A percentile compares a stretch with the other conserved stretches of the same genome.
phyloP scores from a whole-genome alignment of 139 green algal genomes.

The Closterium sp. region DNA sequence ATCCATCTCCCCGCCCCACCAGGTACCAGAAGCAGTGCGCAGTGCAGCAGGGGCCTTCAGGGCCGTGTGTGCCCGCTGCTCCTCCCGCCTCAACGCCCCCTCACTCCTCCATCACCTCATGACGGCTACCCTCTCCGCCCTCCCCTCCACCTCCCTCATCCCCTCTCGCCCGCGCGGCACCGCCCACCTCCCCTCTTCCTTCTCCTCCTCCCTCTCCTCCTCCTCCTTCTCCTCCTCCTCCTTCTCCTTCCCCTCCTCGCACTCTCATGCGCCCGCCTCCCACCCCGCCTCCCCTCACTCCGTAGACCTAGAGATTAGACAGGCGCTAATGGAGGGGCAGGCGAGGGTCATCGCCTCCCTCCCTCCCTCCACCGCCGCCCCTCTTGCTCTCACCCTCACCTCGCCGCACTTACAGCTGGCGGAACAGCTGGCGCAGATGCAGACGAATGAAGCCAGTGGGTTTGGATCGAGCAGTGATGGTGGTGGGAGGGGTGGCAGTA shows the following conservation, averaged over 20 bases:
- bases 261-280: too few relatives aligned
- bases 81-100: constrained; percentile 7
- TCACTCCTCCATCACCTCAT: constrained; percentile 28
- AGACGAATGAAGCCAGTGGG: too few relatives aligned
- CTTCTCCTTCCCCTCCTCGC: too few relatives aligned
- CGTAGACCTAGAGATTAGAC: constrained; percentile 48
- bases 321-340: constrained; percentile 64
- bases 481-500: too few relatives aligned
- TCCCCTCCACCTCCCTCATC: too few relatives aligned
- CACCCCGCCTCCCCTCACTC: neutral
- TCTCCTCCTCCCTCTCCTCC: too few relatives aligned
- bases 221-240: too few relatives aligned
- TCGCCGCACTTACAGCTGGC: neutral
- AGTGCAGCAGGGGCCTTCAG: constrained; percentile 58
- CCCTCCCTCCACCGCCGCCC: constrained; percentile 23
- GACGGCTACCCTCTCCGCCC: too few relatives aligned
- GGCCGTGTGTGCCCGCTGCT: constrained; percentile 62
- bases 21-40: constrained; percentile 5
- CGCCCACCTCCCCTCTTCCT: too few relatives aligned
- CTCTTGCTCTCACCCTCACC: constrained; percentile 27
- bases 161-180: too few relatives aligned
- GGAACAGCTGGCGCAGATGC: neutral
- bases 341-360: constrained; percentile 57
- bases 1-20: neutral
- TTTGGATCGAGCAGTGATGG: too few relatives aligned